phyloP scores from a whole-genome alignment of 192 early-diverging fungal species.

The Dimargaris cristalligena region DNA sequence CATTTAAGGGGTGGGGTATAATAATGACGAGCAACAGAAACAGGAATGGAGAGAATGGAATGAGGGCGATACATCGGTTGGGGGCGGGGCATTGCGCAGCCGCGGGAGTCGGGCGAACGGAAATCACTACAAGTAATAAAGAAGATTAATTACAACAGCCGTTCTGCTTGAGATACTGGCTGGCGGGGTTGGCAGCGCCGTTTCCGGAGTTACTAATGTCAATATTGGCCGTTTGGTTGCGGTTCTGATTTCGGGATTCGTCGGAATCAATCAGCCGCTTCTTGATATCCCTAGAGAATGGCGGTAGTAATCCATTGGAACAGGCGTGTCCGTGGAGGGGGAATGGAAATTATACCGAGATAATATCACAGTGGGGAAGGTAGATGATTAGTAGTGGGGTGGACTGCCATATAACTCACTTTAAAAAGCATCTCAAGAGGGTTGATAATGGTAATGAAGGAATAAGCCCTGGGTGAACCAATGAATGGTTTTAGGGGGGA shows the following conservation, averaged over 20 bases:
- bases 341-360: not conserved
- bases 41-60: not conserved
- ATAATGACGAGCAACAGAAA: not conserved
- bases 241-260: conserved; percentile 25
- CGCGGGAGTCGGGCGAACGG: not conserved
- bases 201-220: conserved; percentile 2
- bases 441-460: too few species aligned
- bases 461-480: not conserved
- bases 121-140: not conserved
- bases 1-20: too few species aligned
- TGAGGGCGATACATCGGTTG: not conserved
- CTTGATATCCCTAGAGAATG: conserved; percentile 73
- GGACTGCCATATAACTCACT: not conserved
- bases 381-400: not conserved
- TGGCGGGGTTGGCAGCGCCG: not conserved
- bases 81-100: not conserved
- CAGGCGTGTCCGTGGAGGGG: not conserved
- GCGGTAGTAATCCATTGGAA: not conserved
- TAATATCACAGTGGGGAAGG: not conserved
- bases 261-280: conserved; percentile 90
- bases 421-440: too few species aligned
- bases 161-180: conserved; percentile 5
- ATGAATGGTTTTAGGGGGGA: not conserved
- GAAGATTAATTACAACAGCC: conserved; percentile 10
- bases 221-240: not conserved